Conservation (phyloP, 352 stramenopile genomes). For the Phytophthora sansomeana region DNA sequence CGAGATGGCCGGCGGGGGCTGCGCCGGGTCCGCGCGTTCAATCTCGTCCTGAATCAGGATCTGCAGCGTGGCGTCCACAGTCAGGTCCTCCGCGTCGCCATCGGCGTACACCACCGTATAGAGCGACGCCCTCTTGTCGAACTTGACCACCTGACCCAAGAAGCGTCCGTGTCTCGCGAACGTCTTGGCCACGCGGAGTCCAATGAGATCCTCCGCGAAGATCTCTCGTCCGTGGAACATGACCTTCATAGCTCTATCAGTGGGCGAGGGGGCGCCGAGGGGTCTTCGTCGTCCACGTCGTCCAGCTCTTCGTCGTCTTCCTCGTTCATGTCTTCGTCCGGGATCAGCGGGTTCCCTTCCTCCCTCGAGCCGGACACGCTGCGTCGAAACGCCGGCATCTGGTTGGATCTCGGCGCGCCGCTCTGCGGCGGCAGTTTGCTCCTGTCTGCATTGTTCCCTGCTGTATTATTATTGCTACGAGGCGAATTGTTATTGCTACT, state of each 20-base stretch:
- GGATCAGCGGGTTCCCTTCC: constrained; percentile 20
- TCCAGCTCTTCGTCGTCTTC: constrained; percentile 25
- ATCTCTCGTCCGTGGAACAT: constrained; percentile 81
- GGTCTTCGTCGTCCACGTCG: constrained; percentile 30
- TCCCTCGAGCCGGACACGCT: constrained; percentile 42
- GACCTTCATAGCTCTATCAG: constrained; percentile 60
- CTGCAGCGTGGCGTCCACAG: constrained; percentile 79
- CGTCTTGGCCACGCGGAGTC: constrained; percentile 84
- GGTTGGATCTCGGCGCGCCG: not conserved
- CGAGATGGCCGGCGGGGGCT: constrained; percentile 46
- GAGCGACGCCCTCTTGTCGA: constrained; percentile 66
- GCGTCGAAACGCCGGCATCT: constrained; percentile 17
- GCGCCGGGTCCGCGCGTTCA: constrained; percentile 73
- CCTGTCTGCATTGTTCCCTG: not conserved
- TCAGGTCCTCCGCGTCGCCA: constrained; percentile 82
- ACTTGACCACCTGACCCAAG: constrained; percentile 88
- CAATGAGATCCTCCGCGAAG: constrained; percentile 80
- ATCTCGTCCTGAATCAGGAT: constrained; percentile 90
- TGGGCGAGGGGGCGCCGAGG: constrained; percentile 33
- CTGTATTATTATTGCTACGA: not conserved
- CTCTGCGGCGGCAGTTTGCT: constrained; percentile 5
- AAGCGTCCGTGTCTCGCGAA: constrained; percentile 85
- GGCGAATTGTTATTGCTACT: constrained; percentile 11
- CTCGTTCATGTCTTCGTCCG: constrained; percentile 35
- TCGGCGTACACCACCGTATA: constrained; percentile 90